A percentile compares a stretch with the other conserved stretches of the same genome.
These are phyloP conservation scores for Debaryomyces sp. DNA, from an alignment of 1,139 yeast species.

Conservation along the genomic window DNA sequence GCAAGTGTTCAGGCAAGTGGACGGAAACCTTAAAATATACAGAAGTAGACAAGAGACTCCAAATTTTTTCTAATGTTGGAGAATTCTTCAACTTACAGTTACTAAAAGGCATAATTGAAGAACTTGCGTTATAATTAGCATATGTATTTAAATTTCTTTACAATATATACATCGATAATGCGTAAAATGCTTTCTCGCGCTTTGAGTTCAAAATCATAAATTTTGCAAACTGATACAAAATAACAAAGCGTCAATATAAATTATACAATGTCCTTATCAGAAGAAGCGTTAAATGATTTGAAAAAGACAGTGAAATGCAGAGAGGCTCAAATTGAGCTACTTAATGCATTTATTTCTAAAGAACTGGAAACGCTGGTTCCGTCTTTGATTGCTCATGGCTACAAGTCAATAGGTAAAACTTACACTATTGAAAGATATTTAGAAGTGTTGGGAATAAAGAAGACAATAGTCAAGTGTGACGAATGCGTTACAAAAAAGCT, in stretches of 20 bases:
- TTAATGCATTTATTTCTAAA: constrained; percentile 29
- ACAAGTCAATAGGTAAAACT: constrained; percentile 45
- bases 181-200: background rate
- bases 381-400: constrained; percentile 42
- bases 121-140: constrained; percentile 14
- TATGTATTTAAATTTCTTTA: background rate
- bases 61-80: constrained; percentile 62
- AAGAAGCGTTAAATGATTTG: constrained; percentile 9
- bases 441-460: constrained; percentile 22
- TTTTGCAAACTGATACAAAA: background rate
- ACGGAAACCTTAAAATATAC: constrained; percentile 53
- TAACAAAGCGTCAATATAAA: background rate
- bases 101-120: constrained; percentile 51
- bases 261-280: background rate
- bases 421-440: constrained; percentile 32
- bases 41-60: constrained; percentile 47
- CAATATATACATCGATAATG: background rate
- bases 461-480: constrained; percentile 39
- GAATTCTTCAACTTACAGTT: constrained; percentile 61
- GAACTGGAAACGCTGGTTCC: constrained; percentile 28
- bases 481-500: constrained; percentile 41
- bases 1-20: constrained; percentile 92
- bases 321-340: constrained; percentile 31
- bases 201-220: background rate
- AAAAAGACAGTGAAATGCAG: constrained; percentile 19